These are phyloP conservation scores for Coemansia sp. DNA, from an alignment of 192 early-diverging fungal species.

Conservation along the genomic window DNA sequence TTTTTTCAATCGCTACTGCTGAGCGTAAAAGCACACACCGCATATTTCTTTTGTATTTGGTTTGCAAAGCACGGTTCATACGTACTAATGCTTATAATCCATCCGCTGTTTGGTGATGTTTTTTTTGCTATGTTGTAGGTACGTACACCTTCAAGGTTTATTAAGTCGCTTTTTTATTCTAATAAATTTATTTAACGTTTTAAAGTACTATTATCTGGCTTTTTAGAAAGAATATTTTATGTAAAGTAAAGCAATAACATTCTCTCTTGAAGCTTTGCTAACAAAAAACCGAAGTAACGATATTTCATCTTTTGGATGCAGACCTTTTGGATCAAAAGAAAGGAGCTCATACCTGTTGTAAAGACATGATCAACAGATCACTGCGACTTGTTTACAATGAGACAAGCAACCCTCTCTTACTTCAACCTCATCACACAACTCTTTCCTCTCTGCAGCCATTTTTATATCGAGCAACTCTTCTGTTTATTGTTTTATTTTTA, in stretches of 20 bases:
- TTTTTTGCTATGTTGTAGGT: not conserved
- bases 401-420: too few species aligned
- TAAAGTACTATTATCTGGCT: too few species aligned
- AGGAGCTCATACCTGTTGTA: too few species aligned
- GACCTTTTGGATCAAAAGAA: too few species aligned
- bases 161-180: not conserved
- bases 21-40: not conserved
- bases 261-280: too few species aligned
- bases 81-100: not conserved
- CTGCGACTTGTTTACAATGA: too few species aligned
- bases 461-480: too few species aligned
- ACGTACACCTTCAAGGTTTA: not conserved
- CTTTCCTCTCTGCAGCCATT: not conserved
- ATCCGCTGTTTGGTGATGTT: not conserved
- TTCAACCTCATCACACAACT: not conserved
- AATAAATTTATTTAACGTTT: not conserved
- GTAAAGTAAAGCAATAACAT: too few species aligned
- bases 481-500: not conserved
- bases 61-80: not conserved
- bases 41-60: not conserved
- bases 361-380: too few species aligned
- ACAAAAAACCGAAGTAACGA: too few species aligned
- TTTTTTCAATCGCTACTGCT: slow-evolving; percentile 8
- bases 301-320: too few species aligned
- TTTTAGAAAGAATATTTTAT: too few species aligned